A percentile compares a stretch with the other conserved stretches of the same genome.
phyloP scores from a whole-genome alignment of 805 yeast genomes.

The Dipodascus albidus region DNA sequence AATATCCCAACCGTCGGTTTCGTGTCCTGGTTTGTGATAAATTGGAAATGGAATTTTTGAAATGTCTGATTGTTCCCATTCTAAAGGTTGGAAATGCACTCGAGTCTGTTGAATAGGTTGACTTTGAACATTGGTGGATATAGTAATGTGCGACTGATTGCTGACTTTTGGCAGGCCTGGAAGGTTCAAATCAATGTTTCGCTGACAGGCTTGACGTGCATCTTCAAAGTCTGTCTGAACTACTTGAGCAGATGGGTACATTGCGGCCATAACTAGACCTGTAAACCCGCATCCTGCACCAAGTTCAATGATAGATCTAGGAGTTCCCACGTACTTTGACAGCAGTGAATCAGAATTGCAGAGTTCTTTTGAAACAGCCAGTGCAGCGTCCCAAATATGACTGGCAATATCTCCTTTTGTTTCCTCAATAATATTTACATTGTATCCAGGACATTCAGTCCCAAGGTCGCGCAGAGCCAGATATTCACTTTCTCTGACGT shows the following conservation, averaged over 20 bases:
- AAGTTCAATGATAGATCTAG: slow-evolving; percentile 24
- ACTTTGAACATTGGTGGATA: neutral
- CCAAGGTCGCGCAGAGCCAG: neutral
- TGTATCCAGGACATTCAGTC: neutral
- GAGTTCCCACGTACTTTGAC: neutral
- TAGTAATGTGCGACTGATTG: neutral
- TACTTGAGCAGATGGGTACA: slow-evolving; percentile 14
- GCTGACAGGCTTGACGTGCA: slow-evolving; percentile 27
- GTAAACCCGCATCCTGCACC: slow-evolving; percentile 36
- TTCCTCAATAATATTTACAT: slow-evolving; percentile 21
- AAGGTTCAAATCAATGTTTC: slow-evolving; percentile 22
- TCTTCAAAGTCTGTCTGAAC: slow-evolving; percentile 30
- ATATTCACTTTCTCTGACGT: neutral
- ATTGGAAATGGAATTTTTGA: slow-evolving; percentile 3
- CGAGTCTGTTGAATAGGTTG: neutral
- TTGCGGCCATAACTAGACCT: slow-evolving; percentile 23
- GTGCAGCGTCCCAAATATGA: slow-evolving; percentile 32
- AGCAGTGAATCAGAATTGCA: neutral
- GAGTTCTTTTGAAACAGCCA: neutral
- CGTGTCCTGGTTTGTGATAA: slow-evolving; percentile 8
- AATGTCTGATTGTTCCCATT: slow-evolving; percentile 26
- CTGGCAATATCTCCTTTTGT: slow-evolving; percentile 31
- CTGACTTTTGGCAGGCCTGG: neutral
- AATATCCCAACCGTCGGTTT: slow-evolving; percentile 27
- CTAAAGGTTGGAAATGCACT: slow-evolving; percentile 24